These are phyloP conservation scores for Pythium biforme DNA, from an alignment of 352 stramenopile species.

Conservation along the genomic window DNA sequence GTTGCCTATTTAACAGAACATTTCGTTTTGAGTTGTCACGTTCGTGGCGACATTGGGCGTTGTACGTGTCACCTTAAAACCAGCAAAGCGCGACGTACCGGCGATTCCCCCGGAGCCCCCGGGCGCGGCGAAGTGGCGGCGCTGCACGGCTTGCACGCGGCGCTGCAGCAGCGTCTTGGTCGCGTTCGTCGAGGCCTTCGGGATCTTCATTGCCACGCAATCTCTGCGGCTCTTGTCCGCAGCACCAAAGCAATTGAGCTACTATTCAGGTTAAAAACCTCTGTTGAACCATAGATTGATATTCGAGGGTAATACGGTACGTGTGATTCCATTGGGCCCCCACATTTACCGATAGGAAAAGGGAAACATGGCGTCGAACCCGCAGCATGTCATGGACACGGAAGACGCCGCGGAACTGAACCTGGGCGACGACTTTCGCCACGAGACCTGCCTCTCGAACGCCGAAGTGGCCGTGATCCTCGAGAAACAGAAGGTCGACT, in stretches of 20 bases:
- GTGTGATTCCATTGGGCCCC: not conserved
- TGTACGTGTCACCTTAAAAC: not conserved
- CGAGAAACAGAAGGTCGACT: conserved; percentile 90
- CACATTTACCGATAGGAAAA: not conserved
- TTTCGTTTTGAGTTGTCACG: too few species aligned
- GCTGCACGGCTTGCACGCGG: conserved; percentile 14
- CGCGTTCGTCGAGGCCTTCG: conserved; percentile 3
- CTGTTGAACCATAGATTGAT: not conserved
- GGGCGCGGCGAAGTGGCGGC: conserved; percentile 25
- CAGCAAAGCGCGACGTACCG: conserved; percentile 15
- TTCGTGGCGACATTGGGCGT: too few species aligned
- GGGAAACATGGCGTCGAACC: conserved; percentile 68
- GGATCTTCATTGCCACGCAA: conserved; percentile 20
- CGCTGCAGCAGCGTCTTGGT: conserved; percentile 12
- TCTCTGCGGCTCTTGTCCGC: not conserved
- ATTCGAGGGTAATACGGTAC: not conserved
- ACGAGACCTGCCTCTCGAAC: conserved; percentile 89
- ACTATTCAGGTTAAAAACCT: conserved; percentile 6
- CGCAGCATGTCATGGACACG: conserved; percentile 87
- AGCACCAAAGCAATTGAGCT: not conserved
- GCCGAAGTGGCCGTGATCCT: conserved; percentile 89
- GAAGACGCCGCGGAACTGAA: conserved; percentile 90
- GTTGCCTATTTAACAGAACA: too few species aligned
- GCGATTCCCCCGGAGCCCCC: conserved; percentile 25
- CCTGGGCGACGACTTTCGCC: conserved; percentile 86